Conservation (phyloP, 805 yeast species). For the Candida ipomoeae region DNA sequence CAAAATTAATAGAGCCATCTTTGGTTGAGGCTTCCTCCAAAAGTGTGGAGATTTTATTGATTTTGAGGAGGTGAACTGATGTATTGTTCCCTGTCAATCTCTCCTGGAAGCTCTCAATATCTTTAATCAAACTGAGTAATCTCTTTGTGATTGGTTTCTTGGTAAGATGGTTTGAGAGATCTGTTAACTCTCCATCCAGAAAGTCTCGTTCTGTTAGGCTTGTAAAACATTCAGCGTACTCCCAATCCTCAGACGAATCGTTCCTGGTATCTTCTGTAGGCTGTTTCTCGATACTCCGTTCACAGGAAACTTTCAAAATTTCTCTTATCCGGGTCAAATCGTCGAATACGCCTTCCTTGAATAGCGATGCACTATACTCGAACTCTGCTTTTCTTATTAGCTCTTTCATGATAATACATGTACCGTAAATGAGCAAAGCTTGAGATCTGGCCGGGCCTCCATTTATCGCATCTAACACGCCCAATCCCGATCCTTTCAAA, state of each 20-base stretch:
- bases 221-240: background rate
- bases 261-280: background rate
- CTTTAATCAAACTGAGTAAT: background rate
- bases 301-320: background rate
- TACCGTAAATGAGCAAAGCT: constrained; percentile 42
- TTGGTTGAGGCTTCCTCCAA: background rate
- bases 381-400: constrained; percentile 44
- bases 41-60: background rate
- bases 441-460: background rate
- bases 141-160: background rate
- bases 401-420: constrained; percentile 44
- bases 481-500: background rate
- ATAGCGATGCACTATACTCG: constrained; percentile 46
- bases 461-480: background rate
- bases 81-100: background rate
- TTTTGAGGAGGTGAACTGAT: background rate
- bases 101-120: background rate
- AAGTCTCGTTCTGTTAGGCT: background rate
- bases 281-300: background rate
- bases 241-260: background rate
- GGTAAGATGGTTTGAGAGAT: background rate
- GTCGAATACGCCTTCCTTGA: constrained; percentile 67
- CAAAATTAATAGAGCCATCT: background rate
- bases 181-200: background rate
- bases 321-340: constrained; percentile 32